These are phyloP conservation scores for Lasiodiplodia theobromae DNA, from an alignment of 2,329 filamentous ascomycete species.

Conservation along the genomic window DNA sequence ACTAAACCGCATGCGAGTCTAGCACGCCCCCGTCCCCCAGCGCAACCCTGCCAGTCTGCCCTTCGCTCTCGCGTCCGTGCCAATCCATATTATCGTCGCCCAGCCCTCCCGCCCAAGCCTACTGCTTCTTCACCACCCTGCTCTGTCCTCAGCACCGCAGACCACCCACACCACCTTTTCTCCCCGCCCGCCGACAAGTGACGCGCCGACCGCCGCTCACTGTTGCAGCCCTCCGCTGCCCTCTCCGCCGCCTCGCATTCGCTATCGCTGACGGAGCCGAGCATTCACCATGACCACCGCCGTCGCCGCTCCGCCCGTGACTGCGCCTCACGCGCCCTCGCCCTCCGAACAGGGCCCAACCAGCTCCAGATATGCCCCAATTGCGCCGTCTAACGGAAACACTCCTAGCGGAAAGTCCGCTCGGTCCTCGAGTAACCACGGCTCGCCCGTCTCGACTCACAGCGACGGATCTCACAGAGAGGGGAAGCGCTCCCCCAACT, in stretches of 20 bases:
- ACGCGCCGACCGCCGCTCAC: slow-evolving; percentile 33
- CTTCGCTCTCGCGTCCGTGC: slow-evolving; percentile 28
- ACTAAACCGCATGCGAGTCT: slow-evolving; percentile 21
- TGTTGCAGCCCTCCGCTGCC: slow-evolving; percentile 33
- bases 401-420: slow-evolving; percentile 44
- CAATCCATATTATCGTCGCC: slow-evolving; percentile 29
- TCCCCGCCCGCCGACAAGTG: not conserved
- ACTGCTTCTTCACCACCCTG: slow-evolving; percentile 27
- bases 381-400: slow-evolving; percentile 51
- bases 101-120: slow-evolving; percentile 20
- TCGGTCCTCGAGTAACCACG: slow-evolving; percentile 50
- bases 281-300: slow-evolving; percentile 54
- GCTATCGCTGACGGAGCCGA: slow-evolving; percentile 15
- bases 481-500: slow-evolving; percentile 62
- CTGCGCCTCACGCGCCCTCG: slow-evolving; percentile 47
- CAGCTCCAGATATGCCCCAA: slow-evolving; percentile 47
- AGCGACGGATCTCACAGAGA: slow-evolving; percentile 49
- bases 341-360: slow-evolving; percentile 41
- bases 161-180: slow-evolving; percentile 29
- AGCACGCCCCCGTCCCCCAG: slow-evolving; percentile 19
- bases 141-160: slow-evolving; percentile 25
- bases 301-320: slow-evolving; percentile 52
- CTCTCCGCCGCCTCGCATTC: not conserved
- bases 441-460: slow-evolving; percentile 35
- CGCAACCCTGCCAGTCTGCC: slow-evolving; percentile 17